Base-by-base conservation (phyloP, 2,329 filamentous ascomycete genomes). In the Ilyonectria mors-panacis region DNA sequence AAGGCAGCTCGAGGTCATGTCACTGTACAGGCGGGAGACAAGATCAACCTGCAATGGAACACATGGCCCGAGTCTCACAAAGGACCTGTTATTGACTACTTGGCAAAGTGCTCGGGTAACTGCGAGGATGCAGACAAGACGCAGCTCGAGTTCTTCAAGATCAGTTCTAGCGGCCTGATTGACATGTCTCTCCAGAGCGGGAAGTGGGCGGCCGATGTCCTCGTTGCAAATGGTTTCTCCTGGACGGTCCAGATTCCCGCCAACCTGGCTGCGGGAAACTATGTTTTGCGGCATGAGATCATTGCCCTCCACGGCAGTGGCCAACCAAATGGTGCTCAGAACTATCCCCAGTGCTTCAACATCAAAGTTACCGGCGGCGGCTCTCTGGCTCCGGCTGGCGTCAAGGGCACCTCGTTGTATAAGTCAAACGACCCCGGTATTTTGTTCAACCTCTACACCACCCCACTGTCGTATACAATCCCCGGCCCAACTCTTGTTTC, bases 111-210 rank as follows among this genome's bases (percentile, higher is more conserved):
- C 80, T 81, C 83, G 37, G 88, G 85, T 23, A 85, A 89, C 77
- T 91, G 87, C 78, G 81, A 85, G 42, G 77, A 78, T 1, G 87
- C 85, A 63, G 85, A 87, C 78, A 87, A 88, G 78, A 80, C 78
- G 2, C 75, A 80, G 6, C 83, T 91, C 33, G 78, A 86, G 70
- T 92, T 87, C 79, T 88, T 90, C 85, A 92, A 92, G 85, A 91
- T 92, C 65, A 84, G 86, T 44, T 84, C 84, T 63, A 82, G 78
- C 37, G 90, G 89, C 64, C 82, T 89, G 28, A 80, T 86, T 64
- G 70, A 76, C 51, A 83, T 89, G 69, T 80, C 86, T 66, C 75
- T 81, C 67, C 81, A 79, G 51, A 81, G 76, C 57, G 70, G 78
- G 23, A 67, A 63, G 12, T 84, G 82, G 82, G 78, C 77, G 1